phyloP scores from a whole-genome alignment of 1,284 basidiomycete genomes.

The Malassezia yamatoensis region DNA sequence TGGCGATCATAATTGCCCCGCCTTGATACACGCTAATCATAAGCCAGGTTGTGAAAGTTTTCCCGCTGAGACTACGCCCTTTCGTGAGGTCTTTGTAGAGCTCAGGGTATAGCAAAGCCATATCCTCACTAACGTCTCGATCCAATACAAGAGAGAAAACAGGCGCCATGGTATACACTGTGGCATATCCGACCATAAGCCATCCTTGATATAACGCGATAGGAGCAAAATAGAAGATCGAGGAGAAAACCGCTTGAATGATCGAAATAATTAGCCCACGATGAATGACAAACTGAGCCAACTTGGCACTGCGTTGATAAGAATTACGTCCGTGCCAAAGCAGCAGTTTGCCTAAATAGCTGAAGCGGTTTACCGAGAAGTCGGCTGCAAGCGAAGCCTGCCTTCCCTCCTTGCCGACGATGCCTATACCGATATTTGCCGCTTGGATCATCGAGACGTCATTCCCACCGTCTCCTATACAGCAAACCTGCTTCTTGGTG shows the following conservation, averaged over 20 bases:
- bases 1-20: constrained; percentile 96
- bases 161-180: constrained; percentile 94
- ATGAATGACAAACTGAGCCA: constrained; percentile 97
- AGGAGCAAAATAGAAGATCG: constrained; percentile 97
- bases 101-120: constrained; percentile 91
- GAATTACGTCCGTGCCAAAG: constrained; percentile 96
- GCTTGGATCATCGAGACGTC: constrained; percentile 95
- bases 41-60: constrained; percentile 96
- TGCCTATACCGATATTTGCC: constrained; percentile 86
- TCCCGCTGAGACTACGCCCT: constrained; percentile 65
- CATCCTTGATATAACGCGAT: constrained; percentile 97
- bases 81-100: constrained; percentile 86
- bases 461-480: constrained; percentile 90
- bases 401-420: constrained; percentile 96
- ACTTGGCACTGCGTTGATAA: constrained; percentile 91
- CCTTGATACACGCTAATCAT: constrained; percentile 98
- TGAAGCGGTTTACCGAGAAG: constrained; percentile 94
- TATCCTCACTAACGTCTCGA: constrained; percentile 86
- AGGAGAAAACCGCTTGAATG: constrained; percentile 77
- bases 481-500: constrained; percentile 90
- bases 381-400: constrained; percentile 96
- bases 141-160: constrained; percentile 95
- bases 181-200: constrained; percentile 96
- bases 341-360: constrained; percentile 82
- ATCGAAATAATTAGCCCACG: constrained; percentile 87